phyloP scores from a whole-genome alignment of 768 basidiomycete species.

The Mycena rebaudengoi region DNA sequence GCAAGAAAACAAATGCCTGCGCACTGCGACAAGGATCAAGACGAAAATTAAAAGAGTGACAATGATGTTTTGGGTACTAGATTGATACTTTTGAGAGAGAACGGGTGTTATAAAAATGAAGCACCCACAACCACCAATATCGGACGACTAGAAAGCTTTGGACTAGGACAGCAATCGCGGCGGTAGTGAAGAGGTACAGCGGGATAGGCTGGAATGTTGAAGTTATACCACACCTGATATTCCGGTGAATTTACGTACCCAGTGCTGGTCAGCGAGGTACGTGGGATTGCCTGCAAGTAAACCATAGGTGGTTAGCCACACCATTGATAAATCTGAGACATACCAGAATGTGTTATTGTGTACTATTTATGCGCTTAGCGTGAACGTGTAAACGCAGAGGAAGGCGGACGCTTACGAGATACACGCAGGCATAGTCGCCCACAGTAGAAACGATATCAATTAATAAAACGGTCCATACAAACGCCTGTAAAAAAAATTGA shows the following conservation, averaged over 20 bases:
- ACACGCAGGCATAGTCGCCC: constrained; percentile 16
- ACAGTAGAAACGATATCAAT: constrained; percentile 3
- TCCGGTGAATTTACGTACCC: constrained; percentile 3
- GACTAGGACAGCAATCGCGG: constrained; percentile 7
- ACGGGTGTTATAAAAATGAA: not conserved
- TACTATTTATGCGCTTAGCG: constrained; percentile 4
- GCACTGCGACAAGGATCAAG: constrained; percentile 11
- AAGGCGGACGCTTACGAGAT: constrained; percentile 14
- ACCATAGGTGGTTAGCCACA: not conserved
- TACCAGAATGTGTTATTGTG: constrained; percentile 12
- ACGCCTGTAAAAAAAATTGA: not conserved
- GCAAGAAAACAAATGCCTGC: not conserved
- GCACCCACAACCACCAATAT: constrained; percentile 11
- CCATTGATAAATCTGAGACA: constrained; percentile 8
- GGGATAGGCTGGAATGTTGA: constrained; percentile 11
- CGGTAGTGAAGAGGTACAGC: constrained; percentile 9
- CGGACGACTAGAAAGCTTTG: constrained; percentile 18
- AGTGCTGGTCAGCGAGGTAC: constrained; percentile 8
- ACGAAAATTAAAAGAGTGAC: constrained; percentile 10
- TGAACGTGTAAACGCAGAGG: not conserved
- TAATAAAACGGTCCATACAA: constrained; percentile 4
- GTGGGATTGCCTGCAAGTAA: not conserved
- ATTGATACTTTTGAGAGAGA: constrained; percentile 4
- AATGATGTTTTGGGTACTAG: constrained; percentile 12
- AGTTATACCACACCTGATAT: constrained; percentile 3